Evolutionary conservation across 2,329 filamentous ascomycete species (phyloP).

Genomic region (Allantophomopsis lycopodina): DNA sequence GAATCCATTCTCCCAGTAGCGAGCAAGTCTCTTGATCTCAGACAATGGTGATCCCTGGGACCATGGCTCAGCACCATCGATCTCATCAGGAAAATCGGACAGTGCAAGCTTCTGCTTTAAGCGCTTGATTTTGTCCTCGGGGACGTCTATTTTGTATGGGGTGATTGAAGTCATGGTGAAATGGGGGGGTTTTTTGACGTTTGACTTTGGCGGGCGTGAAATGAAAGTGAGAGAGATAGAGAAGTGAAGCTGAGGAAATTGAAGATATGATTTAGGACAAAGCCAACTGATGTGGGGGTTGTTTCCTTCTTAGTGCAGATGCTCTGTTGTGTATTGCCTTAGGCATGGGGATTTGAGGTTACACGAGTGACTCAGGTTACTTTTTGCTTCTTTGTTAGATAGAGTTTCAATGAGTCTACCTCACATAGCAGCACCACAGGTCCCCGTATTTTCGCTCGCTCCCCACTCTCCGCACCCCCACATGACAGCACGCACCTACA

Average conservation of each 20-base stretch:
- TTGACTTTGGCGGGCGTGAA: background rate
- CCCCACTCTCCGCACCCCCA: no score
- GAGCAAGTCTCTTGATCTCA: conserved; percentile 43
- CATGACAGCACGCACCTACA: no score
- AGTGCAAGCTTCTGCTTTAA: conserved; percentile 40
- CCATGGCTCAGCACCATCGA: conserved; percentile 32
- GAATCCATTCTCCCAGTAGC: conserved; percentile 39
- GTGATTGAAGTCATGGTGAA: background rate
- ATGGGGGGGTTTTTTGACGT: background rate
- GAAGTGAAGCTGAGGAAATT: background rate
- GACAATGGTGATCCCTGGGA: conserved; percentile 43
- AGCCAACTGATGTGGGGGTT: no score
- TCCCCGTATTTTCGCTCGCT: no score
- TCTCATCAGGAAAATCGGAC: conserved; percentile 41
- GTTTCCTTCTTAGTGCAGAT: no score
- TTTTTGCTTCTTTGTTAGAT: no score
- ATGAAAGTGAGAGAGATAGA: background rate
- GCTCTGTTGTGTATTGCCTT: no score
- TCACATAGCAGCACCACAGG: no score
- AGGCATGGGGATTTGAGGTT: no score
- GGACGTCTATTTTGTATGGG: conserved; percentile 34
- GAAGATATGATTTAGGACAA: no score
- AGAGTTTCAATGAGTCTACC: no score
- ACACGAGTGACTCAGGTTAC: no score
- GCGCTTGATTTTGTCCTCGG: conserved; percentile 34